Evolutionary conservation across 2,329 filamentous ascomycete genomes (phyloP).

Genomic region (Aspergillus amoenus): DNA sequence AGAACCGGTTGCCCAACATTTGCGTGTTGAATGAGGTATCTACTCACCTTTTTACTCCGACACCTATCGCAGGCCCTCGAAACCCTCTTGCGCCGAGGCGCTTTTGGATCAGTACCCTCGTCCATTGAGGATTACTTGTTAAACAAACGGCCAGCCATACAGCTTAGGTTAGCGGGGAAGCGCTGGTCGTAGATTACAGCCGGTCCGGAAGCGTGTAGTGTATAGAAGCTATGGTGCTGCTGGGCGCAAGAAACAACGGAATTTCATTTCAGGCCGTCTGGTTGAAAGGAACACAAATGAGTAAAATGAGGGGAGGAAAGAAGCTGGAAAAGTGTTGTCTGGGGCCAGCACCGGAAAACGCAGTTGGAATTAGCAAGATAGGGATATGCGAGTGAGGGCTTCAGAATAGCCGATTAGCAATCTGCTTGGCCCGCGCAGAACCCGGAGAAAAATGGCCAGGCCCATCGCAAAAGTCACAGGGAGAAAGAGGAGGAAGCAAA

Average conservation of each 20-base stretch:
- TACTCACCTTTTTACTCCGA: conserved; percentile 42
- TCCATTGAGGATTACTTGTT: conserved; percentile 34
- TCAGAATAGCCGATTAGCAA: neutral
- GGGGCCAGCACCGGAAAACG: conserved; percentile 9
- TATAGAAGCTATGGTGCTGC: neutral
- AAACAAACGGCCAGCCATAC: conserved; percentile 27
- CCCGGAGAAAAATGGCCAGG: conserved; percentile 12
- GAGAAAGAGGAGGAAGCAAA: conserved; percentile 1
- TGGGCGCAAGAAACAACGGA: neutral
- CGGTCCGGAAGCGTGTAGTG: neutral
- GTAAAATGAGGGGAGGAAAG: neutral
- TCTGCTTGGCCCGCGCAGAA: conserved; percentile 8
- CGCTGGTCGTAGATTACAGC: conserved; percentile 1
- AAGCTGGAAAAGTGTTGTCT: neutral
- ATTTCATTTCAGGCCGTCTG: neutral
- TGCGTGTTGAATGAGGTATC: neutral
- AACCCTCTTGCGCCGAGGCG: conserved; percentile 45
- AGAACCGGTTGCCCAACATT: neutral
- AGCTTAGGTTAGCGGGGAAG: conserved; percentile 7
- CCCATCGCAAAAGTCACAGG: conserved; percentile 18
- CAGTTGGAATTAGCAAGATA: conserved; percentile 7
- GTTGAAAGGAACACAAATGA: neutral
- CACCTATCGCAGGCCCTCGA: conserved; percentile 48
- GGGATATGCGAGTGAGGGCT: neutral
- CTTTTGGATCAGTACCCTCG: conserved; percentile 38